Percentiles rank a stretch among this genome's conserved stretches.
These are phyloP conservation scores for Bjerkandera adusta DNA, from an alignment of 1,284 basidiomycete species.

Conservation along the genomic window DNA sequence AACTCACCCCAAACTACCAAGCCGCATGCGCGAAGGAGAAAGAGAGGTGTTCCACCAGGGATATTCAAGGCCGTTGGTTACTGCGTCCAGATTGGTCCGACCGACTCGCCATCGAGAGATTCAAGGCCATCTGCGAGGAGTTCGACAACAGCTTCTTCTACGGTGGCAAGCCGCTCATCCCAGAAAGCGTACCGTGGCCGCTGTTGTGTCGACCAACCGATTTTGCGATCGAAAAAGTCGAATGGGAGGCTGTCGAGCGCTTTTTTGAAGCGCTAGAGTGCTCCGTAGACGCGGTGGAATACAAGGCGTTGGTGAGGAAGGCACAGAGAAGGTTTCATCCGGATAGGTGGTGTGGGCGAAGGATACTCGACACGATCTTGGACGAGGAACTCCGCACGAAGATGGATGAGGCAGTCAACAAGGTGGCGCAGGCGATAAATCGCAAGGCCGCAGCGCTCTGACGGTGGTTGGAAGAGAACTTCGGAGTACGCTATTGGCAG, in stretches of 20 bases:
- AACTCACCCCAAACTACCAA: no score
- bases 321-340: constrained; percentile 14
- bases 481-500: no score
- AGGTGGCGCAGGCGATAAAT: constrained; percentile 12
- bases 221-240: not conserved
- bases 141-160: constrained; percentile 9
- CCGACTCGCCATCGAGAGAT: constrained; percentile 6
- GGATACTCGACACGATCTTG: constrained; percentile 5
- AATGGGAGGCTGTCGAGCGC: constrained; percentile 11
- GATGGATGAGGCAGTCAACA: constrained; percentile 10
- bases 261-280: constrained; percentile 1
- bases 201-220: constrained; percentile 3
- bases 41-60: no score
- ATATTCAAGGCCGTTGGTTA: no score
- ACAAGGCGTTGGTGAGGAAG: constrained; percentile 11
- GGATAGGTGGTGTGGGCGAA: constrained; percentile 11
- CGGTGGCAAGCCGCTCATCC: constrained; percentile 8
- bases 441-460: no score
- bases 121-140: constrained; percentile 6
- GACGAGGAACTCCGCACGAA: constrained; percentile 5
- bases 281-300: not conserved
- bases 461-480: no score
- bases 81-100: no score
- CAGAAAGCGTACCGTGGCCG: constrained; percentile 12
- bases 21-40: no score